Evolutionary conservation across 2,329 filamentous ascomycete species (phyloP).

Genomic region (Botrytis galanthina): DNA sequence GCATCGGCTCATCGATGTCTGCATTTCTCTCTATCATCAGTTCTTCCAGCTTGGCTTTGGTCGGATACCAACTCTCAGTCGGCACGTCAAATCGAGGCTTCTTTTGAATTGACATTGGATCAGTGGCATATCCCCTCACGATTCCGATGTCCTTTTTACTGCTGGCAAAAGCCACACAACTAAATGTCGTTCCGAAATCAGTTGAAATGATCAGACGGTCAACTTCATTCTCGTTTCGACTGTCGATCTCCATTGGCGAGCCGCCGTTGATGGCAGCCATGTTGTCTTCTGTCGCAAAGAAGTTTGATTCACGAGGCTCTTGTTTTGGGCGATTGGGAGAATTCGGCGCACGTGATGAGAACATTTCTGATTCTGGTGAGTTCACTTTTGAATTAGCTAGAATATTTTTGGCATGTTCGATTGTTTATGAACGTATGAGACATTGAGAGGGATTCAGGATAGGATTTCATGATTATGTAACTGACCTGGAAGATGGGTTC

Average conservation of each 20-base stretch:
- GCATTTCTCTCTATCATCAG: background rate
- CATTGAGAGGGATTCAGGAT: background rate
- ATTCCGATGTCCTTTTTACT: slow-evolving; percentile 9
- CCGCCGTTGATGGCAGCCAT: background rate
- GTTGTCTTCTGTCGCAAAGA: background rate
- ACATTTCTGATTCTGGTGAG: background rate
- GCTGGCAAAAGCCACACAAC: slow-evolving; percentile 24
- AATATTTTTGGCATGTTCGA: background rate
- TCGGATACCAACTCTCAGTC: slow-evolving; percentile 25
- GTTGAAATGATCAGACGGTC: slow-evolving; percentile 23
- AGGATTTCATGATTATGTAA: background rate
- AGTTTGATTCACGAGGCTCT: background rate
- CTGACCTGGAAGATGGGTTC: background rate
- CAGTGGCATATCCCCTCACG: slow-evolving; percentile 22
- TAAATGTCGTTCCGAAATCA: slow-evolving; percentile 28
- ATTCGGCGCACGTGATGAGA: background rate
- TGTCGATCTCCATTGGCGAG: slow-evolving; percentile 5
- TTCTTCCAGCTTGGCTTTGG: slow-evolving; percentile 16
- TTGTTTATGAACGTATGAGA: background rate
- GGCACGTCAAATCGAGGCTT: slow-evolving; percentile 22
- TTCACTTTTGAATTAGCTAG: background rate
- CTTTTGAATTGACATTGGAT: slow-evolving; percentile 14
- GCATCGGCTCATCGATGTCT: background rate
- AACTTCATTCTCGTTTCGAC: background rate
- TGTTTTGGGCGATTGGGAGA: background rate